Evolutionary conservation across 2,329 filamentous ascomycete genomes (phyloP).

Genomic region (Aspergillus jensenii): DNA sequence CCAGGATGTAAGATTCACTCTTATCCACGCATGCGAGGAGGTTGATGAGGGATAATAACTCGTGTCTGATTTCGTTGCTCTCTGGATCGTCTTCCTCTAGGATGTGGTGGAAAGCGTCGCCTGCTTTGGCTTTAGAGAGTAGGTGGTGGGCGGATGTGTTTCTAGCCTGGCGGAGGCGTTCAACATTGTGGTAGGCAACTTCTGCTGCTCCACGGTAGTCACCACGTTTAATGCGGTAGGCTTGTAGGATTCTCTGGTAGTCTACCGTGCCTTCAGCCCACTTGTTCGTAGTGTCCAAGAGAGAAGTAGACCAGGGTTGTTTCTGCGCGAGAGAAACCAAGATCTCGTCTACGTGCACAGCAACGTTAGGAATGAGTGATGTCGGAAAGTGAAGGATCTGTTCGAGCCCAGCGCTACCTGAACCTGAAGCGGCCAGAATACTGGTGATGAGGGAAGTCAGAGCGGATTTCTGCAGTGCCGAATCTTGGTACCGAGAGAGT

Average conservation of each 20-base stretch:
- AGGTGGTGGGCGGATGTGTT: slow-evolving; percentile 36
- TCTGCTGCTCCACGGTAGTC: slow-evolving; percentile 79
- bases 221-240: slow-evolving; percentile 79
- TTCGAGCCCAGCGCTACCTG: slow-evolving; percentile 49
- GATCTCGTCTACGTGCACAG: slow-evolving; percentile 75
- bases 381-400: slow-evolving; percentile 74
- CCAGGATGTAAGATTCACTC: slow-evolving; percentile 73
- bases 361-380: slow-evolving; percentile 60
- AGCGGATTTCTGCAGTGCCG: slow-evolving; percentile 68
- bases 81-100: slow-evolving; percentile 46
- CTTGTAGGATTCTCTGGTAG: slow-evolving; percentile 86
- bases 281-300: slow-evolving; percentile 37
- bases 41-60: slow-evolving; percentile 91
- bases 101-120: slow-evolving; percentile 26
- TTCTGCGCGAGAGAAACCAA: slow-evolving; percentile 70
- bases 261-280: slow-evolving; percentile 53
- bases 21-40: slow-evolving; percentile 80
- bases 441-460: slow-evolving; percentile 64
- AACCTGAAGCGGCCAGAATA: slow-evolving; percentile 41
- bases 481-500: slow-evolving; percentile 70
- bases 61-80: slow-evolving; percentile 59
- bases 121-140: slow-evolving; percentile 38
- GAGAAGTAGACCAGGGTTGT: slow-evolving; percentile 60
- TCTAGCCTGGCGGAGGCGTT: slow-evolving; percentile 46
- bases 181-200: slow-evolving; percentile 56